These are phyloP conservation scores for Paramecium sonneborni DNA, from an alignment of 73 alveolate genomes.

Conservation along the genomic window DNA sequence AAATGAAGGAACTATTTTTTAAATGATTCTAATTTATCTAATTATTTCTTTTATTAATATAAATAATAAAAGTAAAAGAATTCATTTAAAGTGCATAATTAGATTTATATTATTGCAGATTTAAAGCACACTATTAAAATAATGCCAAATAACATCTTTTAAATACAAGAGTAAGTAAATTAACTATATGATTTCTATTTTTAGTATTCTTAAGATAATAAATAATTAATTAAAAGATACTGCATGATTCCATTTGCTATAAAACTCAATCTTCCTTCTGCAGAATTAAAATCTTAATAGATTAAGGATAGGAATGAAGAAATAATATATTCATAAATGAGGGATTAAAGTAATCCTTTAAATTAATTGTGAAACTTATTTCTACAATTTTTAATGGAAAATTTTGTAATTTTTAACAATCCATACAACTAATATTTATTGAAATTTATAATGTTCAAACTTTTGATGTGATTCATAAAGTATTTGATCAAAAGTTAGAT, in stretches of 20 bases:
- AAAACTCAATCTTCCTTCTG: background rate
- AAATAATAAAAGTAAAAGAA: background rate
- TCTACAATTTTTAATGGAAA: background rate
- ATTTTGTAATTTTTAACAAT: background rate
- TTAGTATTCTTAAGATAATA: background rate
- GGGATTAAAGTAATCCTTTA: background rate
- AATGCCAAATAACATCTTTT: background rate
- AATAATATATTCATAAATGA: background rate
- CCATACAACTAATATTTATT: background rate
- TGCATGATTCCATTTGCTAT: background rate
- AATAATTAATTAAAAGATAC: background rate
- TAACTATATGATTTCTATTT: background rate
- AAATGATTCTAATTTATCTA: background rate
- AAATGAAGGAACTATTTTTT: background rate
- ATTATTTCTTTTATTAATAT: background rate
- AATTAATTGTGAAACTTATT: background rate
- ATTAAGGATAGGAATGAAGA: background rate
- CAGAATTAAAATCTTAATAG: background rate
- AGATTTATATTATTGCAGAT: background rate
- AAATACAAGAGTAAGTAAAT: background rate
- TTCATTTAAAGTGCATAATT: background rate
- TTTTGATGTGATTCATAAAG: background rate
- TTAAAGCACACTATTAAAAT: background rate
- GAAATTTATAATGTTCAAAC: no score
- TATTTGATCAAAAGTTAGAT: background rate